Base-by-base conservation (phyloP, 106 monocot species). In the Dendrobium catenatum region DNA sequence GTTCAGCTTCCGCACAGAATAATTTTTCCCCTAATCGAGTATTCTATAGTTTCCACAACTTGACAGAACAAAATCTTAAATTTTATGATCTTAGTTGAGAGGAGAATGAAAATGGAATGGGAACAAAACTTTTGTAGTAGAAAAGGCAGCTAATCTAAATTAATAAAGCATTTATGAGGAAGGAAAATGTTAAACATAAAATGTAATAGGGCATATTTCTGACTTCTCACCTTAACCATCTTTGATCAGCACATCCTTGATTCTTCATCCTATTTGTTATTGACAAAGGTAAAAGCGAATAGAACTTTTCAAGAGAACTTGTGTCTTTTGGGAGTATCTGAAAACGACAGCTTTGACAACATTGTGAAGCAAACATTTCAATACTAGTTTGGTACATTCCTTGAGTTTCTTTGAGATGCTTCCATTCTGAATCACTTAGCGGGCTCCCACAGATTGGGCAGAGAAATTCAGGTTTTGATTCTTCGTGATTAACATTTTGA, bases 361-460 rank as follows among this genome's bases (percentile, higher is more conserved):
- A 95, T 75, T 83, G 83, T 11, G 86, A 78, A 81, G 78, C 76
- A 89, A 91, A 95, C 1, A 81, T 44, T 68, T 89, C 87, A 78
- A 55, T 75, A 70, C 74, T 70, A 79, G 73, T 81, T 78, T 78
- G 73, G 13, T 75, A 49, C 24, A 75, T 82, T 8, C 15, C 72
- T 41, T 78, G 44, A 78, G 18, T 43, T 11, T 13, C 73, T 81
- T 81, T 87, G 75, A 82, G 9, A 58, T 70, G 85, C 78, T 82
- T 42, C 67, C 85, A 56, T 78, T 99, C 99, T 49, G 88, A 88
- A 61, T 80, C 87, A 78, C 81, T 80, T 2, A 95, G 84, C 41
- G 95, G 99, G 72, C 93, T 89, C 24, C 93, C 77, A 80, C 99
- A 99, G 9, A 99, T 87, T 27, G 86, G 81, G 74, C 99, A 99